Conservation (phyloP, 306 rosid genomes). For the Gastrolobium villosum region DNA sequence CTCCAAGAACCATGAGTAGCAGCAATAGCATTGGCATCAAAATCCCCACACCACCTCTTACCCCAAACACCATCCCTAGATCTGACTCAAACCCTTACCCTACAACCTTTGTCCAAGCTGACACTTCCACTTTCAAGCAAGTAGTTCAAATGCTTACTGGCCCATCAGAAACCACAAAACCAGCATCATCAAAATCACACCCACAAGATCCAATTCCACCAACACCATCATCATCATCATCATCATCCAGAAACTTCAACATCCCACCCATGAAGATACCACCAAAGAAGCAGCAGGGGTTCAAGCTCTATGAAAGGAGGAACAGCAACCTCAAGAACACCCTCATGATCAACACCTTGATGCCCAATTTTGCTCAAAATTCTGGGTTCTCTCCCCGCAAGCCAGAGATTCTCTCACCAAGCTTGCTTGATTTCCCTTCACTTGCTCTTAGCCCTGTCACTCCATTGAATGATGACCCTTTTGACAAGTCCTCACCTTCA, state of each 20-base stretch:
- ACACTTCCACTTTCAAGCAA: slow-evolving; percentile 83
- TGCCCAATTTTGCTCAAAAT: slow-evolving; percentile 64
- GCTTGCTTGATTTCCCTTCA: slow-evolving; percentile 80
- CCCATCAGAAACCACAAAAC: slow-evolving; percentile 60
- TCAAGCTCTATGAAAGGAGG: slow-evolving; percentile 87
- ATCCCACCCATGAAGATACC: slow-evolving; percentile 73
- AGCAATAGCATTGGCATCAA: slow-evolving; percentile 50
- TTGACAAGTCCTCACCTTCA: slow-evolving; percentile 79
- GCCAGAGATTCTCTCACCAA: slow-evolving; percentile 82
- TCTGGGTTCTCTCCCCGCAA: slow-evolving; percentile 73
- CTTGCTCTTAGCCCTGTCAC: slow-evolving; percentile 90
- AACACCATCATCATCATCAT: background rate
- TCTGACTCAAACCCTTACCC: slow-evolving; percentile 88
- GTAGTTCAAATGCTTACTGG: slow-evolving; percentile 98
- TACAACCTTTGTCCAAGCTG: slow-evolving; percentile 91
- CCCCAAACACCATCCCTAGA: slow-evolving; percentile 76
- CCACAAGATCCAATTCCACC: slow-evolving; percentile 45
- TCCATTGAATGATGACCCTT: slow-evolving; percentile 74
- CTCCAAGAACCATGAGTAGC: slow-evolving; percentile 59
- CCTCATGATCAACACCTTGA: slow-evolving; percentile 79
- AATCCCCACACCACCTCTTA: slow-evolving; percentile 58
- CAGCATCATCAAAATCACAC: slow-evolving; percentile 10
- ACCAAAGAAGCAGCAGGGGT: slow-evolving; percentile 72
- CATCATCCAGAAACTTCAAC: slow-evolving; percentile 57
- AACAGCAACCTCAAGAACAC: slow-evolving; percentile 66